Conservation (phyloP, 306 rosid genomes). For the Ormosia semicastrata region DNA sequence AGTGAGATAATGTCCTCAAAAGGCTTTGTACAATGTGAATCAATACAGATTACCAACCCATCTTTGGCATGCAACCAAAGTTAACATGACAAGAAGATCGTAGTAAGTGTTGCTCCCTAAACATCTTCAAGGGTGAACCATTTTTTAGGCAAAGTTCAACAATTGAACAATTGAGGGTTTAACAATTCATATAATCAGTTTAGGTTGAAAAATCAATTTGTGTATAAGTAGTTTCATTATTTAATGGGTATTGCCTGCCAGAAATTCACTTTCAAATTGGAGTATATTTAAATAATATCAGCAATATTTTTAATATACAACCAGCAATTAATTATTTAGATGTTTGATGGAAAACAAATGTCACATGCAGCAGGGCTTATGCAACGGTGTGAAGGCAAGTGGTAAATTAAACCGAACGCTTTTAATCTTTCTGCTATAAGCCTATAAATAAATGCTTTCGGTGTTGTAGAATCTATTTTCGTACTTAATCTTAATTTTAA, state of each 20-base stretch:
- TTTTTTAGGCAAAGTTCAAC: neutral
- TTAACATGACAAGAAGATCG: conserved; percentile 6
- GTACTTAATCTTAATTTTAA: no score
- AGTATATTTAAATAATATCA: neutral
- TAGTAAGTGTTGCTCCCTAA: neutral
- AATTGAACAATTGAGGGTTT: neutral
- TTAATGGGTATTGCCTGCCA: neutral
- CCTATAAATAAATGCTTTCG: no score
- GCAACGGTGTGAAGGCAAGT: no score
- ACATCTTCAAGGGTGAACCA: neutral
- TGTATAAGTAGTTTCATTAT: neutral
- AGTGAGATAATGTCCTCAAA: neutral
- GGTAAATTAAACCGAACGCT: no score
- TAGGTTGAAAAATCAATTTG: neutral
- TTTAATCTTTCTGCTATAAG: no score
- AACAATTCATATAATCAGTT: neutral
- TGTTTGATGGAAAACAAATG: no score
- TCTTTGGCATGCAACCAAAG: conserved; percentile 3
- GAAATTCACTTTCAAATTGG: neutral
- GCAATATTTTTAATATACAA: neutral
- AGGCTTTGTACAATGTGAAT: neutral
- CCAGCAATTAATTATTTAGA: neutral
- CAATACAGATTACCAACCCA: neutral
- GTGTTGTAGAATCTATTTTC: no score
- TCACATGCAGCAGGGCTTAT: no score